Percentiles rank a stretch among this genome's conserved stretches.
Evolutionary conservation across 2,329 filamentous ascomycete species (phyloP).

Genomic region (Trichothecium roseum): DNA sequence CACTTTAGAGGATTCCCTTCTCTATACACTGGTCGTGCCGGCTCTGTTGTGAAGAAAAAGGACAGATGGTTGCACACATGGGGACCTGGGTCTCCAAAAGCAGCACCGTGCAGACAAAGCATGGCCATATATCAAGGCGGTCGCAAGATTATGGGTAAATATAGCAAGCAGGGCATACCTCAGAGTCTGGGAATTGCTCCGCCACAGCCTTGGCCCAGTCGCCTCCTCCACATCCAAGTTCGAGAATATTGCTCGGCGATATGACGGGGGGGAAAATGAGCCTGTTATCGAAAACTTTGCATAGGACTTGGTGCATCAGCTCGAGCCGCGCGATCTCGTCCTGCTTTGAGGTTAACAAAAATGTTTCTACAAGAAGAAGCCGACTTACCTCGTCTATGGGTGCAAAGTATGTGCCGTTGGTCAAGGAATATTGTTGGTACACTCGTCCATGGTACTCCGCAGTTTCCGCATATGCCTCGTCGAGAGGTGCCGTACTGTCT

Average conservation of each 20-base stretch:
- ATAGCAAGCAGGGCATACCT: conserved; percentile 40
- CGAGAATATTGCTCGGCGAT: conserved; percentile 49
- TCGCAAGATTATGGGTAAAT: background rate
- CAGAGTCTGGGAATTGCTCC: conserved; percentile 49
- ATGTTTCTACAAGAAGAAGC: conserved; percentile 4
- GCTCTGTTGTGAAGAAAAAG: too few species aligned
- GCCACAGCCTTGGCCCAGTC: conserved; percentile 63
- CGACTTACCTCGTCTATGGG: conserved; percentile 59
- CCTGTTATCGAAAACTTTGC: conserved; percentile 52
- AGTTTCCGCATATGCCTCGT: conserved; percentile 48
- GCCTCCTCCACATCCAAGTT: conserved; percentile 64
- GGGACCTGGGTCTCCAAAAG: too few species aligned
- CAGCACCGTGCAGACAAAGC: too few species aligned
- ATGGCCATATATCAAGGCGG: too few species aligned
- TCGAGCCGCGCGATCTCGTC: conserved; percentile 58
- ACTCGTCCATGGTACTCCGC: conserved; percentile 50
- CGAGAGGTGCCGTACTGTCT: conserved; percentile 41
- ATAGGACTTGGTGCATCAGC: conserved; percentile 52
- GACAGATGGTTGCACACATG: too few species aligned
- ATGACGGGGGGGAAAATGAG: conserved; percentile 60
- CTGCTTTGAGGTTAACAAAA: conserved; percentile 26
- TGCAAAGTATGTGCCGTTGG: conserved; percentile 54
- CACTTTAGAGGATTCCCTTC: too few species aligned
- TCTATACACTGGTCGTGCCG: too few species aligned
- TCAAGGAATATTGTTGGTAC: conserved; percentile 57